Conservation (phyloP, 176 grass and related monocot genomes). For the Phoenix dactylifera region DNA sequence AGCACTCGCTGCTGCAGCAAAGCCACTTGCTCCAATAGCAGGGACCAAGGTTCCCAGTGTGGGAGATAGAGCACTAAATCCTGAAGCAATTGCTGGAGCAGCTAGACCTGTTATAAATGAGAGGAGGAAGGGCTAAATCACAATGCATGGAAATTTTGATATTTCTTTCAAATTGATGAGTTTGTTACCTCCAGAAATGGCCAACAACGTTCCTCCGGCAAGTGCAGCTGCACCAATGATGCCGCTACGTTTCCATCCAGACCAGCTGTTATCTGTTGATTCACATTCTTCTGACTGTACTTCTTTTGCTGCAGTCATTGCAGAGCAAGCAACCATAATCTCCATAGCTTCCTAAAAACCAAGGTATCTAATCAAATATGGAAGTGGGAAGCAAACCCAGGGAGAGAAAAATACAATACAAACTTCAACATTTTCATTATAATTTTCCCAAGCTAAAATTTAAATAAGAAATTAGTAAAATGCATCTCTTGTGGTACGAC, state of each 20-base stretch:
- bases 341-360: conserved; percentile 9
- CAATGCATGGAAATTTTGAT: too few species aligned
- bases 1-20: conserved; percentile 84
- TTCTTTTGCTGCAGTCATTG: conserved; percentile 10
- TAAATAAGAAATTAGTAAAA: too few species aligned
- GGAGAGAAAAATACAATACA: neutral
- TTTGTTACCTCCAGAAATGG: conserved; percentile 12
- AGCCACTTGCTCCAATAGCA: conserved; percentile 82
- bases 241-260: conserved; percentile 12
- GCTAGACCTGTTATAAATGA: conserved; percentile 52
- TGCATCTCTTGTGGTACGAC: too few species aligned
- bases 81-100: conserved; percentile 93
- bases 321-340: conserved; percentile 21
- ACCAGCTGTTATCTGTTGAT: conserved; percentile 8
- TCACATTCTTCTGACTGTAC: conserved; percentile 3
- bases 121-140: too few species aligned
- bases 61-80: conserved; percentile 72
- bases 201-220: conserved; percentile 8
- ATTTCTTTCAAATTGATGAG: neutral
- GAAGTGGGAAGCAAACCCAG: too few species aligned
- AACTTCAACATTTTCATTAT: too few species aligned
- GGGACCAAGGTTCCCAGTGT: conserved; percentile 70
- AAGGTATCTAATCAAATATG: neutral
- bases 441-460: too few species aligned
- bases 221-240: conserved; percentile 17